A percentile compares a stretch with the other conserved stretches of the same genome.
phyloP scores from a whole-genome alignment of 2,329 filamentous ascomycete genomes.

The Exserohilum rostratum region DNA sequence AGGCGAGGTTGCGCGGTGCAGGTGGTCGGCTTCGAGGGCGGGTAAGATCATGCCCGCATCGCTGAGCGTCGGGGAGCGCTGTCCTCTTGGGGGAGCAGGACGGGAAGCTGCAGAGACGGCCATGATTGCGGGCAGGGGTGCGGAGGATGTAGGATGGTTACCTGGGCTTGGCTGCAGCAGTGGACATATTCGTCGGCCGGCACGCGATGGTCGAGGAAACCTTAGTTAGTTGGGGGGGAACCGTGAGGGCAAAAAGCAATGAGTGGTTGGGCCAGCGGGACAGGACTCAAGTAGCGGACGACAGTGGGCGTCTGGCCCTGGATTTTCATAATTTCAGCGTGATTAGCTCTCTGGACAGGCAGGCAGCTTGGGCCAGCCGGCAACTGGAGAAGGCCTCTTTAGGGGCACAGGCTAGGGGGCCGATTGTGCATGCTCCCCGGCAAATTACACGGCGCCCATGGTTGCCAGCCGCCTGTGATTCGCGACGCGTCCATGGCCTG shows the following conservation, averaged over 20 bases:
- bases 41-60: constrained; percentile 96
- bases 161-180: constrained; percentile 25
- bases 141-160: constrained; percentile 21
- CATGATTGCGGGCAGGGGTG: constrained; percentile 24
- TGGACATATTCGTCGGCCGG: constrained; percentile 22
- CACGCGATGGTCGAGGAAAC: not conserved
- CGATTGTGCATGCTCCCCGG: constrained; percentile 11
- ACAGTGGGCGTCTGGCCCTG: constrained; percentile 23
- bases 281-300: constrained; percentile 22
- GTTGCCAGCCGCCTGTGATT: not conserved
- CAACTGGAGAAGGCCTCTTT: constrained; percentile 19
- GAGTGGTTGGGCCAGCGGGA: constrained; percentile 13
- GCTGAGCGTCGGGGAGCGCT: constrained; percentile 78
- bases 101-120: constrained; percentile 28
- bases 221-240: not conserved
- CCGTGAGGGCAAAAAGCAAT: constrained; percentile 3
- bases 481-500: not conserved
- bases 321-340: constrained; percentile 26
- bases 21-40: constrained; percentile 49
- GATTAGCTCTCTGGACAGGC: constrained; percentile 25
- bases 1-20: constrained; percentile 56
- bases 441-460: constrained; percentile 17
- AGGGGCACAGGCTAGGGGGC: constrained; percentile 23
- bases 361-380: constrained; percentile 24
- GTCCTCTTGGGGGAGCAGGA: constrained; percentile 18